Evolutionary conservation across 768 basidiomycete species (phyloP), one percentile per base, ranked within the genome.

Genomic region (Gyrodon lividus): DNA sequence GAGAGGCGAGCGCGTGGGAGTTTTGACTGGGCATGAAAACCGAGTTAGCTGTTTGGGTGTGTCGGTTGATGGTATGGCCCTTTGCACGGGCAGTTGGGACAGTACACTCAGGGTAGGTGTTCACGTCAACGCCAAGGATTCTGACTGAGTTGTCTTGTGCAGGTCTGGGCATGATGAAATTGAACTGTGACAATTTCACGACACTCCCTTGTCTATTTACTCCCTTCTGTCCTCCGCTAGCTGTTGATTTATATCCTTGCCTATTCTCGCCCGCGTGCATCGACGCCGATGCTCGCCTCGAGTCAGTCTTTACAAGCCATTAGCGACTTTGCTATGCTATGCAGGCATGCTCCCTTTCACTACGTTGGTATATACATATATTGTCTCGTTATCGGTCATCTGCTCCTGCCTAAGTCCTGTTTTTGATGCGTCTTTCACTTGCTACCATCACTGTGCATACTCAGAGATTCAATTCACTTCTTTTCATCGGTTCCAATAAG

Each of bases 11-110:
- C 89, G 96, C 50, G 94, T 99, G 35, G 96, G 96, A 51, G 97
- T 99, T 46, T 73, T 99, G 55, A 92, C 94, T 33, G 96, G 97
- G 16, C 96, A 99, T 64, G 96, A 99, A 78, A 99, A 99, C 77
- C 78, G 96, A 57, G 94, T 99, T 59, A 91, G 88, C 65, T 98
- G 97, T 76, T 73, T 99, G 59, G 96, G 96, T 48, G 97, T 98
- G 58, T 92, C 88, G 58, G 83, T 86, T 41, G 96, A 99, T 67
- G 96, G 96, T 35, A 98, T 98, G 89, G 96, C 96, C 41, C 85
- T 99, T 52, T 98, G 96, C 79, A 99, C 96, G 31, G 96, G 96
- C 46, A 89, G 87, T 68, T 99, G 96, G 96, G 96, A 99, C 69
- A 93, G 91, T 72, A 91, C 93, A 43, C 84, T 98, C 63, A 87